phyloP scores from a whole-genome alignment of 2,329 filamentous ascomycete species.

The Colletotrichum brevisporum region DNA sequence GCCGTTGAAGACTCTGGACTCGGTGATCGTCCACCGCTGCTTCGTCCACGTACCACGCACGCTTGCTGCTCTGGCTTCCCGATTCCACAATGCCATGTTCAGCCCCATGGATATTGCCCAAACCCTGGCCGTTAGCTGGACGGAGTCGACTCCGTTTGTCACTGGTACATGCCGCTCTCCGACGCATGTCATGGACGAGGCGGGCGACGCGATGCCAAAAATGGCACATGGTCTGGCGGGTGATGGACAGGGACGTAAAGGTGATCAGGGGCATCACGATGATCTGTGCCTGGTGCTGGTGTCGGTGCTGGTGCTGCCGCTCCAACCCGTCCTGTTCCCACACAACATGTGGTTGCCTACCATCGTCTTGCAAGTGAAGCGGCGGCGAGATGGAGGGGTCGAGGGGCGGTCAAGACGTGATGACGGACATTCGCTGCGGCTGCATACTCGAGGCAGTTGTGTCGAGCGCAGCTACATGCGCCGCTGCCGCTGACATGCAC shows the following conservation, averaged over 20 bases:
- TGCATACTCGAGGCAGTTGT: background rate
- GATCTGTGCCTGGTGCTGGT: slow-evolving; percentile 13
- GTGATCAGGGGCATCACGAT: slow-evolving; percentile 27
- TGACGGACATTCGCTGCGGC: background rate
- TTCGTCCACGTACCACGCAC: slow-evolving; percentile 25
- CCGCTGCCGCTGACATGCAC: background rate
- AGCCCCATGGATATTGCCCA: slow-evolving; percentile 6
- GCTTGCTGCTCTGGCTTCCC: background rate
- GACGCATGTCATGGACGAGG: slow-evolving; percentile 24
- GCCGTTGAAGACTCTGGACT: background rate
- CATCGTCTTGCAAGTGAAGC: background rate
- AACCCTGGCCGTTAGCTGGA: background rate
- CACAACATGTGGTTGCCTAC: background rate
- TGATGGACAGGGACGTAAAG: slow-evolving; percentile 29
- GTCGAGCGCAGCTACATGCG: background rate
- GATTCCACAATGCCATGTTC: slow-evolving; percentile 20
- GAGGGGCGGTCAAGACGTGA: background rate
- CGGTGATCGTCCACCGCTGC: slow-evolving; percentile 10
- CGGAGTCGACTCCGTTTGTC: slow-evolving; percentile 21
- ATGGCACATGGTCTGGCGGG: slow-evolving; percentile 5
- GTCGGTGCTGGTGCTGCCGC: background rate
- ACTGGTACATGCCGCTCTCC: slow-evolving; percentile 5
- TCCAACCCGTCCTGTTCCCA: background rate
- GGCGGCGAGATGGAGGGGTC: slow-evolving; percentile 2
- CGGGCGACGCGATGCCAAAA: slow-evolving; percentile 19